Conservation (phyloP, 345 rosid species). For the Trapa bicornis region DNA sequence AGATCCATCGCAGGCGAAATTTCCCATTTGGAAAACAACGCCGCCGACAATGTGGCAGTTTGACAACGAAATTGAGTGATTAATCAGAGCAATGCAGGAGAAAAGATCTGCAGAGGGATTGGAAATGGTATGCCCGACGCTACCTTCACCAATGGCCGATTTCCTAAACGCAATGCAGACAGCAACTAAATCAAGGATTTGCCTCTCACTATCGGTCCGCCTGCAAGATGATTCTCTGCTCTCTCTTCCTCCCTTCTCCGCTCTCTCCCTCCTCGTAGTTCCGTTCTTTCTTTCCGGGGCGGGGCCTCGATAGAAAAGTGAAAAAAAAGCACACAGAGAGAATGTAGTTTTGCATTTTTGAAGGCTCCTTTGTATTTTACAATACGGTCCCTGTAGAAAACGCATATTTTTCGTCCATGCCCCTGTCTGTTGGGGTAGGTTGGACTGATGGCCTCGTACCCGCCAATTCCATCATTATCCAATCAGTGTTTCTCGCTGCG, state of each 20-base stretch:
- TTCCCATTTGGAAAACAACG: not conserved
- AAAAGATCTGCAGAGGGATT: slow-evolving; percentile 3
- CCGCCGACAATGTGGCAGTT: not conserved
- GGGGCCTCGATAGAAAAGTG: not conserved
- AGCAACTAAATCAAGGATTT: not conserved
- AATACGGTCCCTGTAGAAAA: not conserved
- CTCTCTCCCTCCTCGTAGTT: slow-evolving; percentile 9
- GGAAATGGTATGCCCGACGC: not conserved
- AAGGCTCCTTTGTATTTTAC: not conserved
- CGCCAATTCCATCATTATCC: no score
- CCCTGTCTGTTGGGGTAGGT: no score
- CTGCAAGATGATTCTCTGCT: not conserved
- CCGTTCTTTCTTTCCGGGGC: slow-evolving; percentile 10
- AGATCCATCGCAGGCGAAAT: not conserved
- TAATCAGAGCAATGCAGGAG: not conserved
- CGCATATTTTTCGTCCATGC: no score
- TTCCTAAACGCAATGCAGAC: not conserved
- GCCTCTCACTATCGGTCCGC: not conserved
- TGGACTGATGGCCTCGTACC: no score
- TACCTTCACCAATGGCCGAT: slow-evolving; percentile 3
- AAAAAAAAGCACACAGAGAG: not conserved
- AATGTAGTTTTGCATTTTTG: no score
- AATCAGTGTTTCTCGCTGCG: no score
- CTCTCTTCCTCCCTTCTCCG: not conserved
- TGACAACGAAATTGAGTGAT: not conserved